phyloP scores from a whole-genome alignment of 768 basidiomycete species.

The Macrocybe gigantea region DNA sequence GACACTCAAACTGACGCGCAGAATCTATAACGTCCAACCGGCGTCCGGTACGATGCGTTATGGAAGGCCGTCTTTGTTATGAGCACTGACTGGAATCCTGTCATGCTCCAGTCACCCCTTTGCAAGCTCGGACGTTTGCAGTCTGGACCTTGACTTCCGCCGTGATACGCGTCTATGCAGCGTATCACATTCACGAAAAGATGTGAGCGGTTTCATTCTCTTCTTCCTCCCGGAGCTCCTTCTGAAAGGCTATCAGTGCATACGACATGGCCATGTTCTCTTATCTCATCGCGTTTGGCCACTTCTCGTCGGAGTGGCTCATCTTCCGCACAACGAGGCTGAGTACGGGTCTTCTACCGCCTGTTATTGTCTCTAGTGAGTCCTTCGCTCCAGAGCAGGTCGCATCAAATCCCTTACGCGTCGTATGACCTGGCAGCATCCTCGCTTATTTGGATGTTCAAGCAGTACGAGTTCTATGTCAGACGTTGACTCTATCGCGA shows the following conservation, averaged over 20 bases:
- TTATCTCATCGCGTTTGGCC: conserved; percentile 85
- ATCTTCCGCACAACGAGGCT: conserved; percentile 74
- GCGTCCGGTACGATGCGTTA: conserved; percentile 24
- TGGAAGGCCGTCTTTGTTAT: too few relatives aligned
- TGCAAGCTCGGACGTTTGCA: conserved; percentile 88
- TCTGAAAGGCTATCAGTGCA: conserved; percentile 45
- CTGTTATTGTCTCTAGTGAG: conserved; percentile 85
- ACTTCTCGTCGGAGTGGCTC: conserved; percentile 83
- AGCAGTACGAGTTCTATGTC: conserved; percentile 79
- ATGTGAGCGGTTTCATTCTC: conserved; percentile 41
- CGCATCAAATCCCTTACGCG: conserved; percentile 2
- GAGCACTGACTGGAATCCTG: background rate
- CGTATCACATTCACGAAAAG: conserved; percentile 83
- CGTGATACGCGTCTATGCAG: conserved; percentile 78
- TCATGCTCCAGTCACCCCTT: conserved; percentile 58
- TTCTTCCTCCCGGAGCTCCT: conserved; percentile 8
- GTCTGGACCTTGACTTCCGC: conserved; percentile 89
- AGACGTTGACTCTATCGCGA: conserved; percentile 13
- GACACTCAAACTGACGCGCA: conserved; percentile 71
- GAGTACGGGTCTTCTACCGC: conserved; percentile 54
- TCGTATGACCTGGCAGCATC: conserved; percentile 35
- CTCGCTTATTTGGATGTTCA: conserved; percentile 81
- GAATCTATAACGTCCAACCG: conserved; percentile 57
- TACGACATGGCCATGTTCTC: conserved; percentile 87
- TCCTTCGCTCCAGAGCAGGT: conserved; percentile 7